Evolutionary conservation across 1,284 basidiomycete genomes (phyloP).

Genomic region (Takashimella tepidaria): DNA sequence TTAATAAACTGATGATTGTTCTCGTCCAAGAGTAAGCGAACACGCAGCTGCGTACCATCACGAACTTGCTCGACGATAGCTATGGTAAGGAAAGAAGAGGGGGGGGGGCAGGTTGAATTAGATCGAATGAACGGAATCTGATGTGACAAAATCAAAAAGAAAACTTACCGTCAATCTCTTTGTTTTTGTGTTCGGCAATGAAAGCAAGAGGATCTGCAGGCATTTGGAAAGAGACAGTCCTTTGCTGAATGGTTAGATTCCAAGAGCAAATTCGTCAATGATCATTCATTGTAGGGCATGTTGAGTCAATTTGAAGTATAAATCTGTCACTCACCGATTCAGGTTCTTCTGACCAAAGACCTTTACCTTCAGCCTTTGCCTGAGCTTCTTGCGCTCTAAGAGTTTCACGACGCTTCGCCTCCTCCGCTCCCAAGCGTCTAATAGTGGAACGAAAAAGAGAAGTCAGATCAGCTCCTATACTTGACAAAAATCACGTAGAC

Average conservation of each 20-base stretch:
- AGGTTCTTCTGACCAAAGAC: slow-evolving; percentile 76
- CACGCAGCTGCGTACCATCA: slow-evolving; percentile 85
- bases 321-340: slow-evolving; percentile 56
- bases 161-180: slow-evolving; percentile 69
- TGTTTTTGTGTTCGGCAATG: slow-evolving; percentile 84
- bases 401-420: slow-evolving; percentile 61
- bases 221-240: slow-evolving; percentile 77
- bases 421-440: slow-evolving; percentile 59
- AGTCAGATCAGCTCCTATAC: not conserved
- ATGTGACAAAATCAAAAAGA: no score
- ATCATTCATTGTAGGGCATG: no score
- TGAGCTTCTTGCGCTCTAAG: slow-evolving; percentile 60
- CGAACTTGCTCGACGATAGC: slow-evolving; percentile 90
- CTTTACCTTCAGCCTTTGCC: slow-evolving; percentile 69
- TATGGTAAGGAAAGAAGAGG: no score
- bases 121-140: no score
- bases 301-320: no score
- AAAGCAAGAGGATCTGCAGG: slow-evolving; percentile 83
- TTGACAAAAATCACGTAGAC: no score
- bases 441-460: not conserved
- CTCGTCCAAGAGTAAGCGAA: slow-evolving; percentile 79
- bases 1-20: slow-evolving; percentile 61
- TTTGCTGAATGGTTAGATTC: slow-evolving; percentile 53
- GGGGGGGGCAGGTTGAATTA: no score
- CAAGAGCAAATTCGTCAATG: no score